Conservation (phyloP, 768 basidiomycete genomes). For the Boletus rubescentipes region DNA sequence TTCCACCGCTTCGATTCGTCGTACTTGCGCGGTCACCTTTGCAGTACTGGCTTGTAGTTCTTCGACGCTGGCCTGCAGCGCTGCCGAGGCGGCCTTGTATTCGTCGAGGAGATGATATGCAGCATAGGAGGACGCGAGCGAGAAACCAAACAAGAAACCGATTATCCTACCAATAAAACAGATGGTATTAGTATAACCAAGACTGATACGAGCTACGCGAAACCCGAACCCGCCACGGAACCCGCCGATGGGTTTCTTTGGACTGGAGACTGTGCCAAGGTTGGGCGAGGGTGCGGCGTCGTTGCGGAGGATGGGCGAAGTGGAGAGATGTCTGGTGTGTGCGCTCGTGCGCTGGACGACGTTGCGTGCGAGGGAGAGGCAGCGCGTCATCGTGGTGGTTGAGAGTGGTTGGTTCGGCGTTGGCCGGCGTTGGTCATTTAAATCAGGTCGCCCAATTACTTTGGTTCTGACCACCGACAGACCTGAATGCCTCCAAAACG, state of each 20-base stretch:
- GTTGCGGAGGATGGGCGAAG: constrained; percentile 42
- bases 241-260: constrained; percentile 76
- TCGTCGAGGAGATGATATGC: constrained; percentile 89
- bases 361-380: constrained; percentile 19
- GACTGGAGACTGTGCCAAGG: constrained; percentile 51
- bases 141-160: constrained; percentile 88
- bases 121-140: constrained; percentile 81
- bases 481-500: constrained; percentile 43
- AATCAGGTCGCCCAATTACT: no score
- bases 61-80: constrained; percentile 83
- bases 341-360: constrained; percentile 16
- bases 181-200: neutral
- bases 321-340: constrained; percentile 41
- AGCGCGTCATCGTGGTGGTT: constrained; percentile 36
- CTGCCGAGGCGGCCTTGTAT: constrained; percentile 85
- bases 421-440: no score
- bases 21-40: constrained; percentile 82
- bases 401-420: constrained; percentile 17
- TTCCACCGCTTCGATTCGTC: constrained; percentile 84
- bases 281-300: constrained; percentile 44
- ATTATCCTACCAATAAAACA: constrained; percentile 52
- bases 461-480: no score
- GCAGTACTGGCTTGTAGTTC: constrained; percentile 82
- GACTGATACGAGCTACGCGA: constrained; percentile 7
- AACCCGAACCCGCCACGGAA: constrained; percentile 59